Evolutionary conservation across 2,329 filamentous ascomycete species (phyloP).

Genomic region (Colletotrichum sp.): DNA sequence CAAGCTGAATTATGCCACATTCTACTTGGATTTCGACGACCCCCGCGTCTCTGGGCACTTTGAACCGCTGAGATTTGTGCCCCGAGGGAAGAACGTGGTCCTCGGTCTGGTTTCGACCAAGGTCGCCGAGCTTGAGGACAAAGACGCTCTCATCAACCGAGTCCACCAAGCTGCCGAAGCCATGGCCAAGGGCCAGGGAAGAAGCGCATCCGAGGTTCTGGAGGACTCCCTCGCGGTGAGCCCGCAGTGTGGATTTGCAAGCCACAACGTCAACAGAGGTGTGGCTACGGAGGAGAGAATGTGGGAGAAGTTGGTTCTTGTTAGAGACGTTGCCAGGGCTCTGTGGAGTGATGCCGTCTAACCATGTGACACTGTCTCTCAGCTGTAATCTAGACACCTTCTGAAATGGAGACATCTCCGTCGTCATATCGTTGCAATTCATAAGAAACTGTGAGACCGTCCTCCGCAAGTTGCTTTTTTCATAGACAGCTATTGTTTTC

Average conservation of each 20-base stretch:
- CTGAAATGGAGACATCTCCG: too few species aligned
- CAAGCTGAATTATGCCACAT: slow-evolving; percentile 66
- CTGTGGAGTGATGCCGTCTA: slow-evolving; percentile 57
- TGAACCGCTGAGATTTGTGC: slow-evolving; percentile 65
- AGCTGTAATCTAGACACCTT: neutral
- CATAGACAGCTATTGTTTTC: neutral
- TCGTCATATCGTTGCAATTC: neutral
- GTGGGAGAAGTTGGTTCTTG: slow-evolving; percentile 73
- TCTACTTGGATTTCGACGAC: slow-evolving; percentile 73
- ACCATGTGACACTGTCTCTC: neutral
- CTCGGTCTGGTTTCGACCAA: slow-evolving; percentile 69
- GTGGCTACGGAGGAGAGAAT: slow-evolving; percentile 70
- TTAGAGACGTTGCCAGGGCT: slow-evolving; percentile 73
- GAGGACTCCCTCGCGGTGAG: slow-evolving; percentile 67
- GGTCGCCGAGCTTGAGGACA: slow-evolving; percentile 63
- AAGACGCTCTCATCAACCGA: slow-evolving; percentile 64
- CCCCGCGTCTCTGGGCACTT: slow-evolving; percentile 66
- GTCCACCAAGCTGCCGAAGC: slow-evolving; percentile 67
- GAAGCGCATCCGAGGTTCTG: slow-evolving; percentile 69
- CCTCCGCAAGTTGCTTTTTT: neutral
- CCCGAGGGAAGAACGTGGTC: slow-evolving; percentile 65
- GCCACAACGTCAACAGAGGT: slow-evolving; percentile 71
- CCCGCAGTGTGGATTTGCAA: slow-evolving; percentile 77
- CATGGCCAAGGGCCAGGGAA: slow-evolving; percentile 69
- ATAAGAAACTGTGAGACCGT: neutral